Percentiles rank a stretch among this genome's conserved stretches.
phyloP scores from a whole-genome alignment of 495 filamentous ascomycete genomes.

The Aspergillus nidulans region DNA sequence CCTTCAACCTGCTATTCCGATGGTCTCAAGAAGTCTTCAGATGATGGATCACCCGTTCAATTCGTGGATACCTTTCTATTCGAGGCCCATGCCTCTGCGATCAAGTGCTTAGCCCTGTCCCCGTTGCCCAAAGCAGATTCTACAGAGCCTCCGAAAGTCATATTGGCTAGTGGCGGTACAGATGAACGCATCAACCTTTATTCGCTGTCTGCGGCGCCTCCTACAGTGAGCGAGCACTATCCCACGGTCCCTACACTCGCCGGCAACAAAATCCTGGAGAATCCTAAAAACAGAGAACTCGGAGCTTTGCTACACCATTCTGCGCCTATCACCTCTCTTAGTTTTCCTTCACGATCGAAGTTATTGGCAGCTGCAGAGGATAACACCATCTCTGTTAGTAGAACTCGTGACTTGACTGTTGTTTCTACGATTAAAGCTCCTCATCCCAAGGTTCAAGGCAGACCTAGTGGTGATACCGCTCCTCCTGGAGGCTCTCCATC shows the following conservation, averaged over 20 bases:
- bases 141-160: conserved; percentile 61
- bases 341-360: conserved; percentile 84
- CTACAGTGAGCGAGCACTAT: conserved; percentile 40
- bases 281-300: conserved; percentile 80
- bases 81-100: conserved; percentile 83
- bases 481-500: conserved; percentile 74
- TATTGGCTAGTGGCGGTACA: conserved; percentile 82
- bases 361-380: conserved; percentile 81
- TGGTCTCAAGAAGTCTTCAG: conserved; percentile 15
- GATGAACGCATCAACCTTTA: conserved; percentile 96
- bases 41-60: conserved; percentile 41
- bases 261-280: conserved; percentile 68
- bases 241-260: conserved; percentile 55
- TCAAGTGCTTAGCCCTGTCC: conserved; percentile 85
- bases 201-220: conserved; percentile 71
- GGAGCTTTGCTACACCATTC: conserved; percentile 84
- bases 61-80: conserved; percentile 96
- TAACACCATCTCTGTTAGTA: conserved; percentile 78
- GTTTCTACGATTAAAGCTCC: conserved; percentile 90
- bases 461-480: conserved; percentile 88
- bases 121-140: conserved; percentile 58
- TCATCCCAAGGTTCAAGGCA: conserved; percentile 72
- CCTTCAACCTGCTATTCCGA: conserved; percentile 30
- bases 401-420: conserved; percentile 83
- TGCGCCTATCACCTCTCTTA: conserved; percentile 68